Percentiles rank a stretch among this genome's conserved stretches.
phyloP scores from a whole-genome alignment of 331 rosid species.

The Dryas integrifolia region DNA sequence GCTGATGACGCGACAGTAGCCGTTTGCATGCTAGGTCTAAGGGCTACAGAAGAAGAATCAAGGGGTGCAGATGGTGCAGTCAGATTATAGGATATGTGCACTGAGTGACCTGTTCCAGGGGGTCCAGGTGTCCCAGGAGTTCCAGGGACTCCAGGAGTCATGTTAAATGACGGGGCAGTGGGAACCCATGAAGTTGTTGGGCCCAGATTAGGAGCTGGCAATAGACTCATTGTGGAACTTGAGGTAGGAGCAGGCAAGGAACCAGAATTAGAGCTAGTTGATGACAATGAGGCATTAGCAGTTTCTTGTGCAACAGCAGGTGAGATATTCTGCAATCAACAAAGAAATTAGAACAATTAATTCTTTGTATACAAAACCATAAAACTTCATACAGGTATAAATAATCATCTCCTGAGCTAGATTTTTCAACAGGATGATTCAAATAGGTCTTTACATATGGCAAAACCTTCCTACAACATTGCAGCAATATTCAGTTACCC shows the following conservation, averaged over 20 bases:
- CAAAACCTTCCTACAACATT: background rate
- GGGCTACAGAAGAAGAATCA: conserved; percentile 45
- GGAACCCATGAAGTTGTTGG: conserved; percentile 53
- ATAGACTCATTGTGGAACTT: conserved; percentile 34
- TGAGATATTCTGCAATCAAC: conserved; percentile 41
- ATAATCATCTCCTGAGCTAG: background rate
- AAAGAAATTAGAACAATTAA: conserved; percentile 23
- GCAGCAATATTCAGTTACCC: background rate
- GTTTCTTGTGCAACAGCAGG: conserved; percentile 41
- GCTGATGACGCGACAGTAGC: conserved; percentile 35
- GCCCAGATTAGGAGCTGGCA: conserved; percentile 47
- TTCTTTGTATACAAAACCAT: background rate
- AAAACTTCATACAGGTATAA: background rate
- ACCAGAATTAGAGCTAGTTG: conserved; percentile 42
- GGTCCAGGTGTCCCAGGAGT: conserved; percentile 63
- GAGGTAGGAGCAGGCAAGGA: conserved; percentile 39
- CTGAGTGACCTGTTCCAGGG: conserved; percentile 57
- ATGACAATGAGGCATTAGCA: conserved; percentile 42
- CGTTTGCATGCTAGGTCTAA: conserved; percentile 54
- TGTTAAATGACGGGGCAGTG: conserved; percentile 42
- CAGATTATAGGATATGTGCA: conserved; percentile 38
- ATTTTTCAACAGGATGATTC: too few species aligned
- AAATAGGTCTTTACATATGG: too few species aligned
- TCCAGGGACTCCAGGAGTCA: conserved; percentile 46
- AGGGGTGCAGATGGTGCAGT: conserved; percentile 31